Evolutionary conservation across 176 grass and related monocot genomes (phyloP).

Genomic region (Oryza glumipatula): DNA sequence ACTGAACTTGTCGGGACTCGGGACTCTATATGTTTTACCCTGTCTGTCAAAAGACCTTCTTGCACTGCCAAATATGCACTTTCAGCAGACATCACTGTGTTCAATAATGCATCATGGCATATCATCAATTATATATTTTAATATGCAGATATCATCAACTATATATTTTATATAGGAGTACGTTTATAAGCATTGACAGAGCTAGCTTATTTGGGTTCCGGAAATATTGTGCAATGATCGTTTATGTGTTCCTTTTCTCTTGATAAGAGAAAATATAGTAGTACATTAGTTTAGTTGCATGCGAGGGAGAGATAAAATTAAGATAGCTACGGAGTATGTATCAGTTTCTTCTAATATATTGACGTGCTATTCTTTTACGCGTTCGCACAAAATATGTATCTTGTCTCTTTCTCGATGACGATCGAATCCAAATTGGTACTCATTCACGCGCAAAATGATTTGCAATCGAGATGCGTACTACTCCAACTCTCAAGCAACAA

Average conservation of each 20-base stretch:
- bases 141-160: too few species aligned
- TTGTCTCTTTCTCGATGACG: not conserved
- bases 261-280: not conserved
- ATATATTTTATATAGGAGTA: too few species aligned
- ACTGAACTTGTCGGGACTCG: slow-evolving; percentile 7
- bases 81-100: not conserved
- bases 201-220: not conserved
- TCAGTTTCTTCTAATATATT: too few species aligned
- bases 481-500: not conserved
- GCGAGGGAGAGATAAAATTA: not conserved
- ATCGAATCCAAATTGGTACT: not conserved
- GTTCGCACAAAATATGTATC: not conserved
- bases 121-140: too few species aligned
- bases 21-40: slow-evolving; percentile 27
- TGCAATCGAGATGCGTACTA: too few species aligned
- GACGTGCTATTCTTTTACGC: too few species aligned
- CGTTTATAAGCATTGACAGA: too few species aligned
- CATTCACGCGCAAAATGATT: too few species aligned
- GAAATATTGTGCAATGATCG: not conserved
- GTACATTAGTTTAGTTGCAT: not conserved
- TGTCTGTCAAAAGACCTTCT: not conserved
- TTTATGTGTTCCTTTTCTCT: not conserved
- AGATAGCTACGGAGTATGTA: not conserved
- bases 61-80: not conserved
- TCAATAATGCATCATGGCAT: not conserved